Percentiles rank a stretch among this genome's conserved stretches.
phyloP scores from a whole-genome alignment of 176 grass and related monocot species.

The Zea luxurians region DNA sequence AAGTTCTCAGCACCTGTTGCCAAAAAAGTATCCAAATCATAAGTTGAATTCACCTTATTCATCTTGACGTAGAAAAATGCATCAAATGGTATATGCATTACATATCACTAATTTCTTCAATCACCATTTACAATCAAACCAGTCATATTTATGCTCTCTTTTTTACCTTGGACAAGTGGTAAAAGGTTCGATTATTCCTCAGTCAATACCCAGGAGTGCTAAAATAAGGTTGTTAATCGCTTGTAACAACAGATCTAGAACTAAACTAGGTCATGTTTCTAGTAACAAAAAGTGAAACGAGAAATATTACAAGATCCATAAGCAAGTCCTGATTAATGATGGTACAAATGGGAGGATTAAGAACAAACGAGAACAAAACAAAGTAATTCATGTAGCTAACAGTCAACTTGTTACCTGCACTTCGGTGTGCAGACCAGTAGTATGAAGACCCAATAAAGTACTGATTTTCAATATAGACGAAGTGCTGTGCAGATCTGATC shows the following conservation, averaged over 20 bases:
- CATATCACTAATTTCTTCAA: not conserved
- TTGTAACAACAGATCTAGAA: not conserved
- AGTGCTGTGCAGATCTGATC: constrained; percentile 83
- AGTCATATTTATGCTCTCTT: not conserved
- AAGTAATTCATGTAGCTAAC: not conserved
- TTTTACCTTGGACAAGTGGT: not conserved
- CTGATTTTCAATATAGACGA: constrained; percentile 95
- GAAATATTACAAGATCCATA: constrained; percentile 4
- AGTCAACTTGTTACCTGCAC: constrained; percentile 61
- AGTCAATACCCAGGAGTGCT: not conserved
- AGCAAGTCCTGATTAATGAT: not conserved
- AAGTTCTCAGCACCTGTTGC: constrained; percentile 76
- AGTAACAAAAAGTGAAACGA: not conserved
- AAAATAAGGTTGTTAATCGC: not conserved
- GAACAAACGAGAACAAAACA: not conserved
- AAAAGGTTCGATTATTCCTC: constrained; percentile 4
- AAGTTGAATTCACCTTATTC: not conserved
- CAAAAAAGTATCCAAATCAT: constrained; percentile 21
- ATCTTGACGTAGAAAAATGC: not conserved
- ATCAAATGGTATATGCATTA: constrained; percentile 4
- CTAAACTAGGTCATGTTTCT: constrained; percentile 1
- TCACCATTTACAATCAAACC: constrained; percentile 17
- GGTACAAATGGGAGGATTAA: not conserved
- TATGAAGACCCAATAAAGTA: constrained; percentile 96
- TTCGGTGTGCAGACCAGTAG: constrained; percentile 81